Base-by-base conservation (phyloP, 495 filamentous ascomycete genomes). In the Penicillium atrosanguineum region DNA sequence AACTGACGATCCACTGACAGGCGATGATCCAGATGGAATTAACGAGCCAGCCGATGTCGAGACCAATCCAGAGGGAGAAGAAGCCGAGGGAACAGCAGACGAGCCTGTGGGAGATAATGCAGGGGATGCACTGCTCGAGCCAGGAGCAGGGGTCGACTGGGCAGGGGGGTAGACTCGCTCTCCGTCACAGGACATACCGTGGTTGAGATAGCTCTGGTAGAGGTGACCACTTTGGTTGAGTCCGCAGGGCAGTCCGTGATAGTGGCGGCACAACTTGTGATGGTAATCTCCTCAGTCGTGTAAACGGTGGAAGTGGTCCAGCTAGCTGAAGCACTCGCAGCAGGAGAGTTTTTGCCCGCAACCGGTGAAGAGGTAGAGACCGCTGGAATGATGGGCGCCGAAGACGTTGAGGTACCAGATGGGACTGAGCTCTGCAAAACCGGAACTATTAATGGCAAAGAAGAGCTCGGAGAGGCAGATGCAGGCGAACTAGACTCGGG, bases 301-400 rank as follows among this genome's bases (percentile, higher is more conserved):
- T 77, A 85, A 16, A 85, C 70, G 38, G 84, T 86, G 9, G 82
- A 85, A 21, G 78, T 82, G 46, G 81, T 84, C 61, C 72, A 56
- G 49, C 48, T 38, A 36, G 57, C 25, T 1, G 56, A 42, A 7
- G 56, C 38, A 48, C 40, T 45, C 14, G 50, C 38, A 26, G 64
- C 46, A 21, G 70, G 39, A 47, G 57, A 49, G 18, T 14, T 16
- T 6, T 2, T 40, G 38, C n/a, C 16, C 11, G 12, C 11, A 14
- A 3, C 31, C 31, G 31, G 9, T 4, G 38, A 40, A 0, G 38
- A 26, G 46, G 44, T 44, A 38, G 48, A 50, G 14, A 11, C 53
- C n/a, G 50, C 7, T 6, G 38, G n/a, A 20, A 20, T 18, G 4
- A 40, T 44, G 31, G 60, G 36, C 8, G 46, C 48, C 1, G 55